A percentile compares a stretch with the other conserved stretches of the same genome.
Conservation (phyloP, 805 yeast species). For the Ogataea saltuana region DNA sequence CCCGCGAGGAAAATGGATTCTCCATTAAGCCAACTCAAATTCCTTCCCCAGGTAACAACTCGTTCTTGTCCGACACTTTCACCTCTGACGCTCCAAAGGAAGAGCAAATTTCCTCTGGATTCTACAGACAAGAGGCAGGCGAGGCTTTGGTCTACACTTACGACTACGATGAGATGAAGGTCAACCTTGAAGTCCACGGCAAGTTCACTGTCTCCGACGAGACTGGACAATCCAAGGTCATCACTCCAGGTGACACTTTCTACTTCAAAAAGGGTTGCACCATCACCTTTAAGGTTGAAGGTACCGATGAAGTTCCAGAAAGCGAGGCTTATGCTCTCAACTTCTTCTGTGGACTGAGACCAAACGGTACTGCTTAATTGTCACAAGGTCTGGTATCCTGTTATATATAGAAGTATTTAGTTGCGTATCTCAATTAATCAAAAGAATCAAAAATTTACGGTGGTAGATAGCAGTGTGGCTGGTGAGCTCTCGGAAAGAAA, state of each 20-base stretch:
- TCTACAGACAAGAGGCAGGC: conserved; percentile 69
- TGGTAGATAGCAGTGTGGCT: not conserved
- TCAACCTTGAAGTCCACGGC: conserved; percentile 67
- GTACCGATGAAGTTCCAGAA: conserved; percentile 36
- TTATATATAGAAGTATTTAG: conserved; percentile 5
- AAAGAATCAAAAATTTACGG: not conserved
- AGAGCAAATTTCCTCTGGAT: conserved; percentile 63
- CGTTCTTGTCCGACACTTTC: conserved; percentile 67
- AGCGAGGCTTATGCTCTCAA: conserved; percentile 60
- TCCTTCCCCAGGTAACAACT: conserved; percentile 65
- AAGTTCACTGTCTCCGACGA: conserved; percentile 63
- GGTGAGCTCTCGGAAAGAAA: no score
- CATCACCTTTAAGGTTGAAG: conserved; percentile 56
- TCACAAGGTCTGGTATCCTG: conserved; percentile 9
- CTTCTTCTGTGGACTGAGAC: conserved; percentile 61
- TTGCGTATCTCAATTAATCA: no score
- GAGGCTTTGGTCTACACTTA: conserved; percentile 68
- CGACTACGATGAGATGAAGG: conserved; percentile 68
- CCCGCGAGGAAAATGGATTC: conserved; percentile 51
- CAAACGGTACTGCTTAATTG: conserved; percentile 39
- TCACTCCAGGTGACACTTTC: conserved; percentile 65
- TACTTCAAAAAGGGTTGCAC: conserved; percentile 69
- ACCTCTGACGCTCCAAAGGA: conserved; percentile 62
- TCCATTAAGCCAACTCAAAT: conserved; percentile 57
- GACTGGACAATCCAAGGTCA: conserved; percentile 58